Evolutionary conservation across 148 eudicot species (phyloP).

Genomic region (Amaranthus hypochondriacus): DNA sequence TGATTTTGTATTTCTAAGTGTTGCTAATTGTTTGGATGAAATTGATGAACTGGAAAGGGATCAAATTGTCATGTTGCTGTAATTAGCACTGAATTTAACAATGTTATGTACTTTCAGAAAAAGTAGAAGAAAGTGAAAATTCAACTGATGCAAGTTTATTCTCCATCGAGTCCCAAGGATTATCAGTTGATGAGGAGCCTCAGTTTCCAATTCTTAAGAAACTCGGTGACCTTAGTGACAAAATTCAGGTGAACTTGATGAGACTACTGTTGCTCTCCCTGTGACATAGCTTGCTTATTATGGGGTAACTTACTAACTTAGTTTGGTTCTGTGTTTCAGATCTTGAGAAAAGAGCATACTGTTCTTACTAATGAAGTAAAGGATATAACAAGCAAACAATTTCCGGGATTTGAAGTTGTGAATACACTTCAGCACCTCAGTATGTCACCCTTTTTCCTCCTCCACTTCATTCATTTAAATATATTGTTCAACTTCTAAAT

Average conservation of each 20-base stretch:
- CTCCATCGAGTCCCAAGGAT: conserved; percentile 32
- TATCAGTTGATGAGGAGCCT: conserved; percentile 45
- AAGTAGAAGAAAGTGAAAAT: conserved; percentile 26
- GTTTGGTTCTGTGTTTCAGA: conserved; percentile 32
- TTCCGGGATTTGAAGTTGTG: conserved; percentile 67
- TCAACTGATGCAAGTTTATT: conserved; percentile 31
- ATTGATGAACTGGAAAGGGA: neutral
- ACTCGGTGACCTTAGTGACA: conserved; percentile 45
- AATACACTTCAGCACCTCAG: conserved; percentile 65
- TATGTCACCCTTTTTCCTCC: conserved; percentile 29
- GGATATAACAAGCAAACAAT: conserved; percentile 45
- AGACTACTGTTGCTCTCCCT: neutral
- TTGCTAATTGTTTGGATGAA: neutral
- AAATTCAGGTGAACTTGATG: conserved; percentile 43
- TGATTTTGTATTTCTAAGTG: neutral
- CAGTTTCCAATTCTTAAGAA: conserved; percentile 69
- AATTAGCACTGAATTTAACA: conserved; percentile 3
- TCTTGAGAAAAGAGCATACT: conserved; percentile 65
- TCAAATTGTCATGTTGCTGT: neutral
- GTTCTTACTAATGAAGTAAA: conserved; percentile 59
- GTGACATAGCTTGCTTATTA: neutral
- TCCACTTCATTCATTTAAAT: neutral
- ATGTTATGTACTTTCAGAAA: conserved; percentile 32
- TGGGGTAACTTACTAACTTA: conserved; percentile 2
- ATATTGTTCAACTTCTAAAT: neutral